Percentiles rank a stretch among this genome's conserved stretches.
Conservation (phyloP, 176 grass and related monocot species). For the Eleusine coracana region DNA sequence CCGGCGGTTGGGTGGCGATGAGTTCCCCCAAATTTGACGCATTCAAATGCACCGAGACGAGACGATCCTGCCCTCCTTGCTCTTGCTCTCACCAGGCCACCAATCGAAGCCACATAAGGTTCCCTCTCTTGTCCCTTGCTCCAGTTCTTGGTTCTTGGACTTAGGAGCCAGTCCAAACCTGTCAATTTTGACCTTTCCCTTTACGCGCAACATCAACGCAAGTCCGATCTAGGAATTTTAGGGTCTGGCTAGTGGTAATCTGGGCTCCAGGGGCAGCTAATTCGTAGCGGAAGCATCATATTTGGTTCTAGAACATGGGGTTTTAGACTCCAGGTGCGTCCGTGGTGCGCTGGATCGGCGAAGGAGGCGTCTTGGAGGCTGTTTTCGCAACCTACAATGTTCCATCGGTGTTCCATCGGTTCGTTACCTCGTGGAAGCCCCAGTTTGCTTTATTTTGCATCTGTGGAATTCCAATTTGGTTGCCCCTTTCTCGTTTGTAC, state of each 20-base stretch:
- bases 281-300: background rate
- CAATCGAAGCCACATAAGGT: background rate
- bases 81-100: background rate
- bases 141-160: background rate
- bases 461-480: background rate
- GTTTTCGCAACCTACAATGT: background rate
- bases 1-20: background rate
- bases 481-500: background rate
- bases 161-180: background rate
- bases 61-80: background rate
- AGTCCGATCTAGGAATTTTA: background rate
- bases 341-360: slow-evolving; percentile 3
- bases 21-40: slow-evolving; percentile 36
- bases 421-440: background rate
- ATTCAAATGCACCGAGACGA: background rate
- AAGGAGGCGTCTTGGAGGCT: slow-evolving; percentile 5
- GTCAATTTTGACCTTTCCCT: background rate
- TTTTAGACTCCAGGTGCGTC: background rate
- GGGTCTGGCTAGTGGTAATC: background rate
- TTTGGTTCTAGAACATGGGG: background rate
- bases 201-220: background rate
- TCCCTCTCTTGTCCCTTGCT: background rate
- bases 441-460: background rate
- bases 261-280: background rate
- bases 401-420: background rate